Percentiles rank a stretch among this genome's conserved stretches.
These are phyloP conservation scores for Favolaschia claudopus DNA, from an alignment of 768 basidiomycete species.

Conservation along the genomic window DNA sequence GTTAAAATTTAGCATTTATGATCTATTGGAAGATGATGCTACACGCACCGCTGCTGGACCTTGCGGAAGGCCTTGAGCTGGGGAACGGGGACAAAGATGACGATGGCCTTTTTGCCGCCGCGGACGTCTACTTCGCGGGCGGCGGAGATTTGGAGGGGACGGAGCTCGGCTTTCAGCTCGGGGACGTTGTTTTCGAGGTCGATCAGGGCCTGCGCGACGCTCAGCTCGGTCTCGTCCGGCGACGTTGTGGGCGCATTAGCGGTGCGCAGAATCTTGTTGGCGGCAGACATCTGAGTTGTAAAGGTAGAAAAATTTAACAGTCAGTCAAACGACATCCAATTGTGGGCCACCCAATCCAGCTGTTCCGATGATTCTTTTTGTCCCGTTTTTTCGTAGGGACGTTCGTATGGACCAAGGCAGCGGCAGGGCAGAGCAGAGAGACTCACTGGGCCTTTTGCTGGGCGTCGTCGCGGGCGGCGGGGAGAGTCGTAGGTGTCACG, in stretches of 20 bases:
- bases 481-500: too few relatives aligned
- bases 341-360: too few relatives aligned
- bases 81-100: slow-evolving; percentile 97
- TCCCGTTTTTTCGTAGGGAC: too few relatives aligned
- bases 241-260: slow-evolving; percentile 92
- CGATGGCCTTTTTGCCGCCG: slow-evolving; percentile 99
- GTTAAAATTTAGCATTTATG: neutral
- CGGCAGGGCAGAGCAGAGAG: too few relatives aligned
- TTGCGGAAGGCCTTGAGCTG: slow-evolving; percentile 99
- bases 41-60: slow-evolving; percentile 87
- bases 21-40: neutral
- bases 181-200: slow-evolving; percentile 99
- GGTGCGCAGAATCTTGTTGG: slow-evolving; percentile 92
- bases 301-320: too few relatives aligned
- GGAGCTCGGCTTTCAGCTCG: slow-evolving; percentile 96
- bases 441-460: too few relatives aligned
- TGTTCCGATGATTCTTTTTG: too few relatives aligned
- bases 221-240: slow-evolving; percentile 91
- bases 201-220: slow-evolving; percentile 92
- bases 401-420: too few relatives aligned
- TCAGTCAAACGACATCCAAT: too few relatives aligned
- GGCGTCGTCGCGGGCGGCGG: too few relatives aligned
- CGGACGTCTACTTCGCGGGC: slow-evolving; percentile 99
- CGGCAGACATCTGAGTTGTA: slow-evolving; percentile 83
- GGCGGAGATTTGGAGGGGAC: slow-evolving; percentile 95